Percentiles rank a stretch among this genome's conserved stretches.
These are phyloP conservation scores for Macrolepiota fuliginosa DNA, from an alignment of 768 basidiomycete species.

Conservation along the genomic window DNA sequence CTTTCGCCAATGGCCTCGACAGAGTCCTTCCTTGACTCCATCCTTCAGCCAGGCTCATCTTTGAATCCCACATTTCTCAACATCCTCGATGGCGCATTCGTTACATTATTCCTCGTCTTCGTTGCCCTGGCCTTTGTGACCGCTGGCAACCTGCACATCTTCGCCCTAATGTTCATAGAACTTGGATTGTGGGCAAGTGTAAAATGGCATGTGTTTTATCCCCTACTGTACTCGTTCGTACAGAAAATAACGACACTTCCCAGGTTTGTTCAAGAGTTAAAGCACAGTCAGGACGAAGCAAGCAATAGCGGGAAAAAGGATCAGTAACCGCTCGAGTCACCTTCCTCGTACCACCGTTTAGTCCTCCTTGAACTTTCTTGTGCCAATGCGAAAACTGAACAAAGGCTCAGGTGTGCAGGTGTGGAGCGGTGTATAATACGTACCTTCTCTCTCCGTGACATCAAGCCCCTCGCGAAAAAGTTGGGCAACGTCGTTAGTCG, in stretches of 20 bases:
- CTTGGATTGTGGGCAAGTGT: constrained; percentile 73
- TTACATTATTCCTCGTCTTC: constrained; percentile 56
- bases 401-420: constrained; percentile 10
- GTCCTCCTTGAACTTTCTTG: constrained; percentile 78
- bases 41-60: constrained; percentile 76
- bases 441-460: constrained; percentile 88
- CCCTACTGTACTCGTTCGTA: not conserved
- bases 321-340: constrained; percentile 34
- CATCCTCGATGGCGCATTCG: constrained; percentile 61
- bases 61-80: constrained; percentile 68
- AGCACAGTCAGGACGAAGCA: constrained; percentile 26
- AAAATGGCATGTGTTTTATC: constrained; percentile 58
- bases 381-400: constrained; percentile 77
- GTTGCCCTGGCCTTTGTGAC: constrained; percentile 58
- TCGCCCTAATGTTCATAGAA: constrained; percentile 64
- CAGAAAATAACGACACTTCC: constrained; percentile 16
- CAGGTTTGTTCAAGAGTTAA: constrained; percentile 70
- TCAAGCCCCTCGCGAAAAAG: constrained; percentile 90
- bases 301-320: constrained; percentile 25
- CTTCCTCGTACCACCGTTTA: constrained; percentile 84
- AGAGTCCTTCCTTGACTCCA: constrained; percentile 43
- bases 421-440: constrained; percentile 26
- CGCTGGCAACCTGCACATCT: constrained; percentile 62
- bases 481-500: constrained; percentile 59
- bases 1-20: constrained; percentile 5